Conservation (phyloP, 306 rosid genomes). For the Citrullus amarus region DNA sequence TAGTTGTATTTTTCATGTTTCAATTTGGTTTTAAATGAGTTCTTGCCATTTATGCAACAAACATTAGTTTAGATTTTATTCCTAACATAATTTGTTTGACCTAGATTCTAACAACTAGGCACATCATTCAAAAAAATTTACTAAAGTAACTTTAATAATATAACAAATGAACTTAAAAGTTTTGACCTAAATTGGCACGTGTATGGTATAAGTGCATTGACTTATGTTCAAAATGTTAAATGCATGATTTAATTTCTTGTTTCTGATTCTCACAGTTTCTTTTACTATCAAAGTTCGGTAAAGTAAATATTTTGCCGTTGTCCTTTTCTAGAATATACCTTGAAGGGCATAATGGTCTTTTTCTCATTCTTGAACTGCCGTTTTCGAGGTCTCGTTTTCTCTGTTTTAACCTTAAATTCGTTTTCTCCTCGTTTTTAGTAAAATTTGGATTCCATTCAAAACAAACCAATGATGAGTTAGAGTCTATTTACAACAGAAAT, state of each 20-base stretch:
- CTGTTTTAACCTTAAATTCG: background rate
- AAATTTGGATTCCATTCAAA: no score
- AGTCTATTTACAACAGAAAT: no score
- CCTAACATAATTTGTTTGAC: background rate
- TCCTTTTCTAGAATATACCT: background rate
- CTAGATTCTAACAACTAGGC: background rate
- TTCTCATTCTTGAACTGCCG: background rate
- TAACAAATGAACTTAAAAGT: background rate
- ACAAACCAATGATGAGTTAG: no score
- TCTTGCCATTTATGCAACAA: no score
- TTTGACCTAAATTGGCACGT: background rate
- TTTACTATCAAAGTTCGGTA: no score
- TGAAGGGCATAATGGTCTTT: background rate
- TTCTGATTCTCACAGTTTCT: background rate
- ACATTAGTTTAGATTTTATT: no score
- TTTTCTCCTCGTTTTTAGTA: background rate
- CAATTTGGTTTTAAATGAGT: no score
- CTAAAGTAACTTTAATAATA: background rate
- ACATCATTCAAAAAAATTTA: no score
- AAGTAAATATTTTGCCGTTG: background rate
- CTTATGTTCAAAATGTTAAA: background rate
- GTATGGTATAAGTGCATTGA: background rate
- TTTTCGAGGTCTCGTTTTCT: background rate
- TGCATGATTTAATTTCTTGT: background rate
- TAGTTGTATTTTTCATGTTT: no score